Evolutionary conservation across 169 alveolate genomes (phyloP), one percentile per base, ranked within the genome.

Genomic region (Plasmodium vinckei): DNA sequence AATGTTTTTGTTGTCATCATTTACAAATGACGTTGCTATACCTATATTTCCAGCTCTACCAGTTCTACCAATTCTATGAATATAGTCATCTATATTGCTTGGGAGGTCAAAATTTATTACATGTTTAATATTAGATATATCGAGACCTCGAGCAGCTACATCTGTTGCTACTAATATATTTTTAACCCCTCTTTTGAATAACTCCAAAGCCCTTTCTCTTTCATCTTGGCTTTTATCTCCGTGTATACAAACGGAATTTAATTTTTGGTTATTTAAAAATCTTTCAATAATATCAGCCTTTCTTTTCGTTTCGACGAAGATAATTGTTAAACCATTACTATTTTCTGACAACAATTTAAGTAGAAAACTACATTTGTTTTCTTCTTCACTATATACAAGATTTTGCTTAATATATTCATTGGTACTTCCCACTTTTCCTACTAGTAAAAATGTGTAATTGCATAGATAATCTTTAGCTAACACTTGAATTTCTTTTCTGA

Each of bases 1-100:
- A n/a, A 96, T 95, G 15, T 97, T 95, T 67, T 95, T 92, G 90
- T 96, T 96, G 67, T 89, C 89, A 75, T 96, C 98, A 87, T 96
- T 96, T 46, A 98, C 97, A 69, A 98, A 96, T 19, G 99, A 96
- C 0, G 98, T 97, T 25, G 99, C 99, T 79, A 93, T 95, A 63
- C 99, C 99, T 19, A 94, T 94, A 75, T 96, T 97, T n/a, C 99
- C 99, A 13, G 99, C 99, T 70, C 99, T 94, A 9, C 99, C 99
- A 10, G 99, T 98, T 90, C 99, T 96, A 33, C 99, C 99, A 56
- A 98, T 98, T 70, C 97, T 86, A 93, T 98, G 99, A 44, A 98
- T 98, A 92, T 98, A 98, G 79, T 96, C 98, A 87, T 97, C 98
- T 17, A 95, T 96, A 88, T 97, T 97, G 67, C 97, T 94, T 13